These are phyloP conservation scores for Clonostachys chloroleuca DNA, from an alignment of 2,329 filamentous ascomycete species.

Conservation along the genomic window DNA sequence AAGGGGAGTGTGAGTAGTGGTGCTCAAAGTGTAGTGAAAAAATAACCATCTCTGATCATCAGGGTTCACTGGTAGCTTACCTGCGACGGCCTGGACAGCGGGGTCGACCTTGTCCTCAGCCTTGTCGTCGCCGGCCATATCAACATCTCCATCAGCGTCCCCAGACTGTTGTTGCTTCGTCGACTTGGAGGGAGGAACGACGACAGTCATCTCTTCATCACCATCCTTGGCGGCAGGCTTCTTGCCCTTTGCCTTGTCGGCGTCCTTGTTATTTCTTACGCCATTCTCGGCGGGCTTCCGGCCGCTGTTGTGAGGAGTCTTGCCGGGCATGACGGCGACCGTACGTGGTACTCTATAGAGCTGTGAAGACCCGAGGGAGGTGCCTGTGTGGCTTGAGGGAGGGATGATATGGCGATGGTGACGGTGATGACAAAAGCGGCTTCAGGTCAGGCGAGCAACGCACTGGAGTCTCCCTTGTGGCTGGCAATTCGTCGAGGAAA, in stretches of 20 bases:
- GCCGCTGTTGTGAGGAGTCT: slow-evolving; percentile 71
- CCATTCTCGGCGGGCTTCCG: slow-evolving; percentile 65
- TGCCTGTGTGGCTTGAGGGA: not conserved
- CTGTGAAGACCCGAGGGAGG: slow-evolving; percentile 1
- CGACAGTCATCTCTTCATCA: slow-evolving; percentile 77
- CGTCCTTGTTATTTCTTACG: slow-evolving; percentile 64
- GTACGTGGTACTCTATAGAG: not conserved
- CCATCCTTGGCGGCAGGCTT: slow-evolving; percentile 56
- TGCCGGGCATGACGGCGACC: slow-evolving; percentile 57
- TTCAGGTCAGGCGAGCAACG: not conserved
- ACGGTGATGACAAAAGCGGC: slow-evolving; percentile 12
- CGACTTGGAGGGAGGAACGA: slow-evolving; percentile 69
- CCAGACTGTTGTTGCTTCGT: slow-evolving; percentile 45
- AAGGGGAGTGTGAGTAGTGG: not conserved
- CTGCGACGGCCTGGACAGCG: slow-evolving; percentile 53
- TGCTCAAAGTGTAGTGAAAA: too few relatives aligned
- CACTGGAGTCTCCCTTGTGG: too few relatives aligned
- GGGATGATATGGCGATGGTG: not conserved
- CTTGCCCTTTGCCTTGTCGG: slow-evolving; percentile 63
- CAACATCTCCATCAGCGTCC: slow-evolving; percentile 65
- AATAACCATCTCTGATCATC: not conserved
- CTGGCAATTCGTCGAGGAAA: too few relatives aligned
- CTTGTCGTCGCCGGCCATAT: slow-evolving; percentile 61
- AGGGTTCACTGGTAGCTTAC: slow-evolving; percentile 30
- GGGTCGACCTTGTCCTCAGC: slow-evolving; percentile 57